Percentiles rank a stretch among this genome's conserved stretches.
phyloP scores from a whole-genome alignment of 108 stramenopile genomes.

The Mediolabrus comicus region DNA sequence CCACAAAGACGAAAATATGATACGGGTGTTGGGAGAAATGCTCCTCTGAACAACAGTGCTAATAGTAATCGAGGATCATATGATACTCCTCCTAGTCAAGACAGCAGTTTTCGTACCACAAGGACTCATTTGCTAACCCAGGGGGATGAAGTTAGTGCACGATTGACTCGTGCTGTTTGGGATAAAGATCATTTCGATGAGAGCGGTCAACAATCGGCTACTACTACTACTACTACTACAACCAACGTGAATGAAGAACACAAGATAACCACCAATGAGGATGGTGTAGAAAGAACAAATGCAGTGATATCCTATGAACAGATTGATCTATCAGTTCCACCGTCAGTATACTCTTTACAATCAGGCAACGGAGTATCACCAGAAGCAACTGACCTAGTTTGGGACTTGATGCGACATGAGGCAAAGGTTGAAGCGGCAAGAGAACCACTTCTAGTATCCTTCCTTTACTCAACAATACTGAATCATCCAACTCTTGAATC shows the following conservation, averaged over 20 bases:
- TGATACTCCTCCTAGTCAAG: background rate
- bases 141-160: slow-evolving; percentile 32
- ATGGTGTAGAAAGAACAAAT: background rate
- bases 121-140: slow-evolving; percentile 6
- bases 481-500: slow-evolving; percentile 82
- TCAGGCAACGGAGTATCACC: background rate
- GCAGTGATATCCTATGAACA: slow-evolving; percentile 22
- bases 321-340: slow-evolving; percentile 65
- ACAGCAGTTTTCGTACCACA: slow-evolving; percentile 19
- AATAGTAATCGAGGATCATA: background rate
- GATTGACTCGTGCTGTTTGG: slow-evolving; percentile 57
- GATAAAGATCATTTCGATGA: slow-evolving; percentile 55
- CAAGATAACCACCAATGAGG: background rate
- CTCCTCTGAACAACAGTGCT: slow-evolving; percentile 18
- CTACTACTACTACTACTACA: no score
- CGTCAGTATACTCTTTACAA: slow-evolving; percentile 48
- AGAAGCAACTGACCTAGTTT: slow-evolving; percentile 53
- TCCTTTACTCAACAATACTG: slow-evolving; percentile 81
- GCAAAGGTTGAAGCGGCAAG: slow-evolving; percentile 66
- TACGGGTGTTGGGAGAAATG: slow-evolving; percentile 47
- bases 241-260: slow-evolving; percentile 11
- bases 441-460: slow-evolving; percentile 84
- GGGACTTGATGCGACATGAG: slow-evolving; percentile 72
- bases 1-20: slow-evolving; percentile 29
- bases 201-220: background rate